Evolutionary conservation across 2,329 filamentous ascomycete species (phyloP).

Genomic region (Monilinia aucupariae): DNA sequence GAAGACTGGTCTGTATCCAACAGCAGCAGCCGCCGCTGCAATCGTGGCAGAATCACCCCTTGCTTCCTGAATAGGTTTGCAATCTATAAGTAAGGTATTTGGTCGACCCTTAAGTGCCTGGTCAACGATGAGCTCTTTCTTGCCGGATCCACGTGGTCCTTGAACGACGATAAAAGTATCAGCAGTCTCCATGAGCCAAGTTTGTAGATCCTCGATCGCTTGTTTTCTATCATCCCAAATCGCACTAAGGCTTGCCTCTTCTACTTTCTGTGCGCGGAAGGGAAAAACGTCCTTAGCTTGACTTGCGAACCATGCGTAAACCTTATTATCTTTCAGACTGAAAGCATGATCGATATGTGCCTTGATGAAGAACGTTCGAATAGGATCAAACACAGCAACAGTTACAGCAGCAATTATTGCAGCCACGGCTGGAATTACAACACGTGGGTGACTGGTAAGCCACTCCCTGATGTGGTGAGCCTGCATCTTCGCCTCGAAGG

Average conservation of each 20-base stretch:
- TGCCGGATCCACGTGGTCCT: conserved; percentile 85
- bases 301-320: conserved; percentile 76
- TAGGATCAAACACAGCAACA: conserved; percentile 87
- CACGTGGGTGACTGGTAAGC: conserved; percentile 69
- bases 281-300: conserved; percentile 63
- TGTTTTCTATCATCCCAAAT: conserved; percentile 58
- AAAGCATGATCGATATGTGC: conserved; percentile 76
- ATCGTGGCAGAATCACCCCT: conserved; percentile 84
- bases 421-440: conserved; percentile 77
- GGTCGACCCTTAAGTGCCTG: conserved; percentile 71
- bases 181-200: conserved; percentile 80
- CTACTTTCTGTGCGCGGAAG: conserved; percentile 50
- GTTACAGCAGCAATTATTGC: conserved; percentile 78
- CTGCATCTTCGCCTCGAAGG: conserved; percentile 76
- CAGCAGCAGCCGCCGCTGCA: conserved; percentile 69
- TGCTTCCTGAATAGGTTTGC: conserved; percentile 87
- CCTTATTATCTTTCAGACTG: conserved; percentile 63
- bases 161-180: conserved; percentile 94
- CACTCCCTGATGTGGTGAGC: conserved; percentile 79
- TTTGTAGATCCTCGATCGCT: conserved; percentile 74
- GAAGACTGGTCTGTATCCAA: conserved; percentile 90
- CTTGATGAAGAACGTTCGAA: conserved; percentile 88
- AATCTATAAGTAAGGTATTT: conserved; percentile 82
- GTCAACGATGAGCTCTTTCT: conserved; percentile 79
- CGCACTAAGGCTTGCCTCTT: conserved; percentile 67